Conservation (phyloP, 2,329 filamentous ascomycete species). For the Biscogniauxia mediterranea region DNA sequence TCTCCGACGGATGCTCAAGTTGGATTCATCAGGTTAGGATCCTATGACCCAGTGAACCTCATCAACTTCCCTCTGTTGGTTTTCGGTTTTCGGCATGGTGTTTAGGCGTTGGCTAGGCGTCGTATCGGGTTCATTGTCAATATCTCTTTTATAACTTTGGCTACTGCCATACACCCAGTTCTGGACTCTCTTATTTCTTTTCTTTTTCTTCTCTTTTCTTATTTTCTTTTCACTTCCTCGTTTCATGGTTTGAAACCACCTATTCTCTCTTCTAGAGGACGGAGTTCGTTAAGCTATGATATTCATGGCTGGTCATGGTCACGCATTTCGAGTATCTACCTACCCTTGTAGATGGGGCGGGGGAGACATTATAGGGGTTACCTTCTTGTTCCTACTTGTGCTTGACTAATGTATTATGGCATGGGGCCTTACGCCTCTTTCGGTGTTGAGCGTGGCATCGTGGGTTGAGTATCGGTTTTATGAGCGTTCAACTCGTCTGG, state of each 20-base stretch:
- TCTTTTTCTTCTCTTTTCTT: conserved; percentile 14
- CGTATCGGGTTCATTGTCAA: conserved; percentile 6
- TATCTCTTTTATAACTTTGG: conserved; percentile 11
- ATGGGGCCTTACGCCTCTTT: conserved; percentile 18
- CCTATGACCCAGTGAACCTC: conserved; percentile 5
- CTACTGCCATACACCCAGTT: conserved; percentile 12
- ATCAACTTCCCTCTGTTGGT: conserved; percentile 6
- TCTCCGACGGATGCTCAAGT: conserved; percentile 52
- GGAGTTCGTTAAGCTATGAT: conserved; percentile 23
- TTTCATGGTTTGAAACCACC: conserved; percentile 13
- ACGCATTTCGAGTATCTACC: conserved; percentile 30
- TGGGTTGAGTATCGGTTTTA: conserved; percentile 17
- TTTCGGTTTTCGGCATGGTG: conserved; percentile 12
- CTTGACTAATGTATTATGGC: conserved; percentile 29
- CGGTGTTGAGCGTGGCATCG: conserved; percentile 18
- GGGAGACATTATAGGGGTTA: conserved; percentile 17
- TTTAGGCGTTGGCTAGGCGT: conserved; percentile 19
- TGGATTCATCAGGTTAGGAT: conserved; percentile 23
- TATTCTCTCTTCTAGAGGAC: conserved; percentile 13
- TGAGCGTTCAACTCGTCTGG: conserved; percentile 16
- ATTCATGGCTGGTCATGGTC: conserved; percentile 26
- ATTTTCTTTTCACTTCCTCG: conserved; percentile 11
- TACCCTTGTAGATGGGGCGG: conserved; percentile 22
- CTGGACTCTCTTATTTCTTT: conserved; percentile 14
- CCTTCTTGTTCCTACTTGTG: conserved; percentile 24